A percentile compares a stretch with the other conserved stretches of the same genome.
Conservation (phyloP, 371 early-diverging fungal species). For the Rhizomucor pusillus region DNA sequence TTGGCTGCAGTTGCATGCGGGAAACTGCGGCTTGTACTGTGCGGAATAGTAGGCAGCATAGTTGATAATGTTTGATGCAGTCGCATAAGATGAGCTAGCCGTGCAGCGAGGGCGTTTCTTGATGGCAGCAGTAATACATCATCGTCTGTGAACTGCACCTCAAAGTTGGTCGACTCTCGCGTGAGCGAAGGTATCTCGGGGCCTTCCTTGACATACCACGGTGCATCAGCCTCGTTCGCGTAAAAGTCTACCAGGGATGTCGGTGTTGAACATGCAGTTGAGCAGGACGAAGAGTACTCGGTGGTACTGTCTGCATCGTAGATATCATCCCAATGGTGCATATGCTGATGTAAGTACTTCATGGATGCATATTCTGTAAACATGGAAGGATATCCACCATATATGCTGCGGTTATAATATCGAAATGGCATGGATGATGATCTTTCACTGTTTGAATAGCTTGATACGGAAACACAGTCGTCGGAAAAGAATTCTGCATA, state of each 20-base stretch:
- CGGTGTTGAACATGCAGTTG: conserved; percentile 6
- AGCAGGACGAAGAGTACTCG: conserved; percentile 5
- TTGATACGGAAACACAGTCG: not conserved
- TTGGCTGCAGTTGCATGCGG: conserved; percentile 39
- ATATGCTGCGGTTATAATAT: not conserved
- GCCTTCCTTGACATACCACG: conserved; percentile 38
- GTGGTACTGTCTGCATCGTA: conserved; percentile 18
- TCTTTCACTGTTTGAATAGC: not conserved
- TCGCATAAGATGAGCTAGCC: conserved; percentile 76
- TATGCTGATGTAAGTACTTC: conserved; percentile 1
- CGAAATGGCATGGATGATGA: not conserved
- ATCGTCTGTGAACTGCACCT: conserved; percentile 36
- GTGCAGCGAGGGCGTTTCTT: conserved; percentile 77
- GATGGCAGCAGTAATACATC: conserved; percentile 52
- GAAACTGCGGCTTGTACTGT: conserved; percentile 74
- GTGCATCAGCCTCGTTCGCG: conserved; percentile 32
- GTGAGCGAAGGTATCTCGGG: conserved; percentile 11
- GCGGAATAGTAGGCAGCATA: conserved; percentile 69
- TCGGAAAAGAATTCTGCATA: not conserved
- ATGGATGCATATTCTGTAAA: conserved; percentile 13
- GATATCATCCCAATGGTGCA: conserved; percentile 5
- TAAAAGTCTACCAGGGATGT: conserved; percentile 12
- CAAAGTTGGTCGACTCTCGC: not conserved
- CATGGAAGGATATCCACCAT: not conserved
- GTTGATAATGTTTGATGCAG: conserved; percentile 86